Evolutionary conservation across 139 green algal species (phyloP).

Genomic region (Tetradesmus lagerheimii): DNA sequence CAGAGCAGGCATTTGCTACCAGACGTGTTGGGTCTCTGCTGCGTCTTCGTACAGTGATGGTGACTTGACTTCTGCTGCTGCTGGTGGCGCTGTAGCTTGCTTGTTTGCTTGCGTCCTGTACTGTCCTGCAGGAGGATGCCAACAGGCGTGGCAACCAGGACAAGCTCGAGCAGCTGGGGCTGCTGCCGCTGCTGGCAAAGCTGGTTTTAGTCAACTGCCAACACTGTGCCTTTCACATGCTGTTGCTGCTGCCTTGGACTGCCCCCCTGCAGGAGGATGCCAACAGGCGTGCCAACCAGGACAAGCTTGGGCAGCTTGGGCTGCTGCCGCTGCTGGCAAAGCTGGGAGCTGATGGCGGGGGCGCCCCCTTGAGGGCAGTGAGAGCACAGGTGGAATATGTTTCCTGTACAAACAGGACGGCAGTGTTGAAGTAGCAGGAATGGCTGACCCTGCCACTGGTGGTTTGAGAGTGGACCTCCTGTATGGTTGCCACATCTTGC

Average conservation of each 20-base stretch:
- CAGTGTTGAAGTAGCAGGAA: background rate
- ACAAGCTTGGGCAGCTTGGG: slow-evolving; percentile 53
- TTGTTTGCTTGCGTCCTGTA: too few species aligned
- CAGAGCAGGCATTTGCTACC: too few species aligned
- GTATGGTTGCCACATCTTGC: too few species aligned
- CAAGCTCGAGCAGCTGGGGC: slow-evolving; percentile 53
- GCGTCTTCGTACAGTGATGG: too few species aligned
- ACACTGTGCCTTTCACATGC: too few species aligned
- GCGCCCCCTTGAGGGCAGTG: slow-evolving; percentile 54
- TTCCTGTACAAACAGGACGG: too few species aligned
- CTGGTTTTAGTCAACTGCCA: background rate
- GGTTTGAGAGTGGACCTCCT: too few species aligned
- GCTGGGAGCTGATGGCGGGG: slow-evolving; percentile 48
- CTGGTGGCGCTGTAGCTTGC: too few species aligned
- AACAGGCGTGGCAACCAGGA: slow-evolving; percentile 63
- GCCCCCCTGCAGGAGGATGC: slow-evolving; percentile 30
- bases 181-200: slow-evolving; percentile 56
- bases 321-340: slow-evolving; percentile 55
- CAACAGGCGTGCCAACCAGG: slow-evolving; percentile 63
- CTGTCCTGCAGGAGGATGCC: slow-evolving; percentile 34
- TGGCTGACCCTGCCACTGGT: too few species aligned
- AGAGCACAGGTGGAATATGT: slow-evolving; percentile 53
- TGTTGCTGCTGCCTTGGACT: background rate
- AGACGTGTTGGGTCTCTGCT: too few species aligned
- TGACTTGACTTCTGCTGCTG: too few species aligned